Evolutionary conservation across 2,329 filamentous ascomycete species (phyloP).

Genomic region (Colletotrichum sp.): DNA sequence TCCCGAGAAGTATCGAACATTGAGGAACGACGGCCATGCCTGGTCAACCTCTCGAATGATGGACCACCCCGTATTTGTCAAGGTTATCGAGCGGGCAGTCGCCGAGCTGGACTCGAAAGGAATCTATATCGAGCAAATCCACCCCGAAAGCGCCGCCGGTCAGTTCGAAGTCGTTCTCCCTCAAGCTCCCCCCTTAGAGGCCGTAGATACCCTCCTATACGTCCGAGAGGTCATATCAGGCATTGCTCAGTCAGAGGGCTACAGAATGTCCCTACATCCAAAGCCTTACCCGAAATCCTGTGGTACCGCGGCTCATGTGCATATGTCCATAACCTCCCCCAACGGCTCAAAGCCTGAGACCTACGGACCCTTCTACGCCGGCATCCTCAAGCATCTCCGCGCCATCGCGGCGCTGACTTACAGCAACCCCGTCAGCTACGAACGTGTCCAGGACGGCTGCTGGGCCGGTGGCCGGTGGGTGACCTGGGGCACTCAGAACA

Average conservation of each 20-base stretch:
- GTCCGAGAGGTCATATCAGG: constrained; percentile 72
- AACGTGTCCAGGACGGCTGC: constrained; percentile 68
- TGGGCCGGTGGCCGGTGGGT: constrained; percentile 85
- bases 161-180: constrained; percentile 82
- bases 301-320: constrained; percentile 73
- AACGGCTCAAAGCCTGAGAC: constrained; percentile 42
- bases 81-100: constrained; percentile 70
- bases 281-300: constrained; percentile 65
- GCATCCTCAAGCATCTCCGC: constrained; percentile 69
- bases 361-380: constrained; percentile 74
- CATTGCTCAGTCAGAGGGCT: constrained; percentile 65
- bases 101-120: constrained; percentile 63
- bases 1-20: constrained; percentile 40
- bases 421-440: constrained; percentile 70
- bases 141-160: constrained; percentile 74
- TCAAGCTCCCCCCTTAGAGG: constrained; percentile 64
- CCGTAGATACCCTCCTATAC: constrained; percentile 75
- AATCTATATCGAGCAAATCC: constrained; percentile 74
- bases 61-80: constrained; percentile 59
- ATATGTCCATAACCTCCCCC: constrained; percentile 67
- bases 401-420: constrained; percentile 74
- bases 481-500: constrained; percentile 82
- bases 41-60: constrained; percentile 73
- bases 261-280: constrained; percentile 76
- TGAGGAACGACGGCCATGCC: constrained; percentile 68